Evolutionary conservation across 108 stramenopile genomes (phyloP).

Genomic region (Aurantiochytrium sp.): DNA sequence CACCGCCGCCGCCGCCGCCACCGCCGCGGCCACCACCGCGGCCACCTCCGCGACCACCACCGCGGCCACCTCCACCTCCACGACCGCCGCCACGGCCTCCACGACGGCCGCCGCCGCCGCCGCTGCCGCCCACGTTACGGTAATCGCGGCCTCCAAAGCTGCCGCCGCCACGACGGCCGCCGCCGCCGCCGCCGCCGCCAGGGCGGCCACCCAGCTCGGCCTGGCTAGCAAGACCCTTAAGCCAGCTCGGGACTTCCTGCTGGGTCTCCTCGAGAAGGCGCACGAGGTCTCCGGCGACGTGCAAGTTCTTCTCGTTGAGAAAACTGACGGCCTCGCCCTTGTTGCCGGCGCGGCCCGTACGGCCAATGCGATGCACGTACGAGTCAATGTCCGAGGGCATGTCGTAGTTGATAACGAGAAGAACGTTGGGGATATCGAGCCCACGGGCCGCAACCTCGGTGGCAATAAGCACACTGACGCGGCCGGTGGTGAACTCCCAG

Average conservation of each 20-base stretch:
- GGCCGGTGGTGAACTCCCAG: slow-evolving; percentile 53
- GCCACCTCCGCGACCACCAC: background rate
- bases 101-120: background rate
- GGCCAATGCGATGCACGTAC: slow-evolving; percentile 70
- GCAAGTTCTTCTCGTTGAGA: slow-evolving; percentile 61
- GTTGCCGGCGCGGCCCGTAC: slow-evolving; percentile 68
- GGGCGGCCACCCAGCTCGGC: slow-evolving; percentile 31
- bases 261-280: slow-evolving; percentile 39
- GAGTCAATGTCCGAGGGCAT: slow-evolving; percentile 60
- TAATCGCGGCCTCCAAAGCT: slow-evolving; percentile 26
- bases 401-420: slow-evolving; percentile 67
- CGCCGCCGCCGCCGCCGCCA: slow-evolving; percentile 13
- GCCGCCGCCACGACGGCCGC: background rate
- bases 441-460: slow-evolving; percentile 69
- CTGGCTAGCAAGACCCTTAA: slow-evolving; percentile 40
- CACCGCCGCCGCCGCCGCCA: background rate
- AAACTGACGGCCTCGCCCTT: slow-evolving; percentile 58
- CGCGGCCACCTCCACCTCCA: background rate
- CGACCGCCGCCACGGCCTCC: slow-evolving; percentile 15
- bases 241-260: slow-evolving; percentile 38
- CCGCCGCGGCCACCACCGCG: slow-evolving; percentile 3
- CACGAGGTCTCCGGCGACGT: slow-evolving; percentile 58
- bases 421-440: slow-evolving; percentile 63
- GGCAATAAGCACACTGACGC: slow-evolving; percentile 60
- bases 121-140: background rate